Evolutionary conservation across 1,284 basidiomycete genomes (phyloP).

Genomic region (Exobasidium cylindrosporum): DNA sequence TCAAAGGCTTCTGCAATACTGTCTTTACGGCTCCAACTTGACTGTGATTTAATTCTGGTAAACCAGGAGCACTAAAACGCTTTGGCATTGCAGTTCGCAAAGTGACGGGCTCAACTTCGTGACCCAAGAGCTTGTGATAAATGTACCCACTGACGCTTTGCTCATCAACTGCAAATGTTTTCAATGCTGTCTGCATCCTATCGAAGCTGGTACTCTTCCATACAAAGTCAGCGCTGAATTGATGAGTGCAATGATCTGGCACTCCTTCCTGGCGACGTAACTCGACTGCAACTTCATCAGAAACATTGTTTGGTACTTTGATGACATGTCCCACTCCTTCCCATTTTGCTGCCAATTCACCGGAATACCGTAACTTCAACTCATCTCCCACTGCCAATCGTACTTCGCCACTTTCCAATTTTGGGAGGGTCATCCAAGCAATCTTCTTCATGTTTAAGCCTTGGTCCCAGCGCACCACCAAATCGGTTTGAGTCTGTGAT

Average conservation of each 20-base stretch:
- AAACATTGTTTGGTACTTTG: slow-evolving; percentile 99
- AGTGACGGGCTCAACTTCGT: slow-evolving; percentile 86
- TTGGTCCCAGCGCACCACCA: slow-evolving; percentile 93
- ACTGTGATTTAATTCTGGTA: slow-evolving; percentile 97
- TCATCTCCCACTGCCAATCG: slow-evolving; percentile 96
- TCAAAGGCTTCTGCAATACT: slow-evolving; percentile 96
- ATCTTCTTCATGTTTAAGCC: slow-evolving; percentile 96
- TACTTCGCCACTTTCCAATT: slow-evolving; percentile 96
- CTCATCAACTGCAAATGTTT: slow-evolving; percentile 97
- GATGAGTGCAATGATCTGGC: slow-evolving; percentile 87
- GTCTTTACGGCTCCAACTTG: slow-evolving; percentile 99
- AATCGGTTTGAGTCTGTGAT: slow-evolving; percentile 94
- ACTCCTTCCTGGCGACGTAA: slow-evolving; percentile 87
- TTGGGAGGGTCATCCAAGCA: slow-evolving; percentile 93
- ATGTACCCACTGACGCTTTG: slow-evolving; percentile 98
- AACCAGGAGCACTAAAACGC: slow-evolving; percentile 88
- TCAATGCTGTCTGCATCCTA: slow-evolving; percentile 98
- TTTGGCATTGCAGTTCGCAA: slow-evolving; percentile 86
- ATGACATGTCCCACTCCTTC: slow-evolving; percentile 96
- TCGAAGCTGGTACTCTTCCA: slow-evolving; percentile 99
- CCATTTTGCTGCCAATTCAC: slow-evolving; percentile 76
- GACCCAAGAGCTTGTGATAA: slow-evolving; percentile 95
- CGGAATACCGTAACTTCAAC: slow-evolving; percentile 81
- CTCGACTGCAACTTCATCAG: slow-evolving; percentile 95
- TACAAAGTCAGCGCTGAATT: slow-evolving; percentile 94